Evolutionary conservation across 75 land plant genomes (phyloP).

Genomic region (Sequoiadendron giganteum): DNA sequence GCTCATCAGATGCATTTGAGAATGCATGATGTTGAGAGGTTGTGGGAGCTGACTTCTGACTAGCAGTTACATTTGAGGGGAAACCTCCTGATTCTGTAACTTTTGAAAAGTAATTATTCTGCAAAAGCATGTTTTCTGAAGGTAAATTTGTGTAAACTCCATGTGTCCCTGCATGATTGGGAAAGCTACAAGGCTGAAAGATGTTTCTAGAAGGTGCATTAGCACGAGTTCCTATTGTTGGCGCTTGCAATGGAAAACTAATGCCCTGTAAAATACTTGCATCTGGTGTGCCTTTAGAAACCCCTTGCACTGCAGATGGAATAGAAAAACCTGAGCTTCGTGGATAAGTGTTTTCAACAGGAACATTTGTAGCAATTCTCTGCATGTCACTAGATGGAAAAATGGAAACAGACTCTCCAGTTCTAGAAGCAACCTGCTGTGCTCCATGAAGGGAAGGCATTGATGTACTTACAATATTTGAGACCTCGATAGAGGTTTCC

Average conservation of each 20-base stretch:
- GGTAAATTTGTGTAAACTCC: neutral
- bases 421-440: neutral
- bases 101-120: neutral
- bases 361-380: slow-evolving; percentile 7
- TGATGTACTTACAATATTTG: neutral
- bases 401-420: neutral
- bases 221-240: neutral
- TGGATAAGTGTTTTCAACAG: neutral
- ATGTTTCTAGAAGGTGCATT: slow-evolving; percentile 1
- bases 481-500: slow-evolving; percentile 2
- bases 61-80: neutral
- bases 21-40: neutral
- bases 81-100: neutral
- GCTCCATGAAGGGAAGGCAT: neutral
- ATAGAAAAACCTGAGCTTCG: neutral
- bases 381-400: slow-evolving; percentile 7
- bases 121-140: neutral
- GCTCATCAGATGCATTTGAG: neutral
- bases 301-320: slow-evolving; percentile 2
- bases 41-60: neutral
- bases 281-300: neutral
- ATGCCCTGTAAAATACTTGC: neutral
- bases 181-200: slow-evolving; percentile 1
- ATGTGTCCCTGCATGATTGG: slow-evolving; percentile 2
- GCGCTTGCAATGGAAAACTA: neutral